Evolutionary conservation across 139 green algal species (phyloP), one percentile per base, ranked within the genome.

Genomic region (Micromonas commoda): DNA sequence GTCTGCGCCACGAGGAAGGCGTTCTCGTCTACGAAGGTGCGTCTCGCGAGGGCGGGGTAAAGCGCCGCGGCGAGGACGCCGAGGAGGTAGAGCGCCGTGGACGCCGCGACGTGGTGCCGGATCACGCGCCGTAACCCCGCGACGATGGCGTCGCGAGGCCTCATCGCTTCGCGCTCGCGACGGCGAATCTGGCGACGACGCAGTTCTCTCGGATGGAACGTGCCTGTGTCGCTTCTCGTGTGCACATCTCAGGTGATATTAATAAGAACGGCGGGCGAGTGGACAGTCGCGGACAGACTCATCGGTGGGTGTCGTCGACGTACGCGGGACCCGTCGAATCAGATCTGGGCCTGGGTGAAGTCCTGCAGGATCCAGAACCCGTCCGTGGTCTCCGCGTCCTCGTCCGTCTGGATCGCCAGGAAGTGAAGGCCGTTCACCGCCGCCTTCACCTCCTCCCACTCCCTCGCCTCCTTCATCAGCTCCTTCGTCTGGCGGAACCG

Each of bases 351-450:
- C 19, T 20, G 20, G 26, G 37, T 32, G 68, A 39, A 35, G 61
- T 97, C 91, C 80, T 89, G 88, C 80, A 99, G 79, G 31, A 98
- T 77, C 95, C 95, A 99, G 60, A 99, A 82, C 0, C 95, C 95
- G 28, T 86, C 86, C 57, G 91, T 89, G 13, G 91, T 84, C 54
- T 97, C 92, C 6, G 83, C 86, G 60, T 98, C 95, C 21, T 92
- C 91, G 78, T 97, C 88, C 6, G 80, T 84, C 84, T 98, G 95
- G 4, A 99, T 86, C 0, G 91, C 95, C 68, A 99, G 82, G 82
- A 99, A 99, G 80, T 99, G 95, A 69, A 99, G 75, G 2, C 95
- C 95, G 45, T 86, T 89, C 79, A 57, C 80, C 0, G 76, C 84
- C 57, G 84, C 29, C 86, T 98, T 98, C 67, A 91, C 91, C 29